These are phyloP conservation scores for Saccharum spontaneum DNA, from an alignment of 176 grass and related monocot genomes.

Conservation along the genomic window DNA sequence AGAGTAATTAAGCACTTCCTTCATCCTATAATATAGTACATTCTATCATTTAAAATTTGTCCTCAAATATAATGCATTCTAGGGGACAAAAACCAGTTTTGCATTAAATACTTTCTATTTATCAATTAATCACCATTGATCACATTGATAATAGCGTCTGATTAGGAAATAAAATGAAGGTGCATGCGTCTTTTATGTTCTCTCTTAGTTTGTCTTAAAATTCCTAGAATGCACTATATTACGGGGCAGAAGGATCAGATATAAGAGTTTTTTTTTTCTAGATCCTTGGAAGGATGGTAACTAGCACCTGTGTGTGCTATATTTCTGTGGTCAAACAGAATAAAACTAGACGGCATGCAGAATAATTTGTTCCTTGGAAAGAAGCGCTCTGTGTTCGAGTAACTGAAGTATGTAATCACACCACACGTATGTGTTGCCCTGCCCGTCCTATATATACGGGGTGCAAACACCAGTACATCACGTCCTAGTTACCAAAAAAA, in stretches of 20 bases:
- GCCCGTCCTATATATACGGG: not conserved
- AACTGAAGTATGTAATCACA: not conserved
- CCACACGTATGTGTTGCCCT: not conserved
- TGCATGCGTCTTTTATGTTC: too few species aligned
- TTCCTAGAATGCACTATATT: too few species aligned
- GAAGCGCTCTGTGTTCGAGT: not conserved
- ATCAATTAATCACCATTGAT: too few species aligned
- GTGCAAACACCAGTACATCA: constrained; percentile 18
- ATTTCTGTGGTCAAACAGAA: not conserved
- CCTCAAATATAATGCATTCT: too few species aligned
- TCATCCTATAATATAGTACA: too few species aligned
- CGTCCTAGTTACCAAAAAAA: constrained; percentile 10
- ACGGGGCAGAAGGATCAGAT: not conserved
- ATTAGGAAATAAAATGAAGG: too few species aligned
- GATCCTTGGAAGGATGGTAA: not conserved
- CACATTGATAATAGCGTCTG: too few species aligned
- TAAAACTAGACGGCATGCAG: not conserved
- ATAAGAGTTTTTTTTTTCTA: not conserved
- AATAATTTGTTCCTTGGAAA: not conserved
- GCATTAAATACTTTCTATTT: too few species aligned
- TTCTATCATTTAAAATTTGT: too few species aligned
- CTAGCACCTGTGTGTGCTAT: not conserved
- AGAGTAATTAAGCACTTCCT: too few species aligned
- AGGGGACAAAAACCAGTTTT: too few species aligned
- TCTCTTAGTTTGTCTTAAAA: too few species aligned